These are phyloP conservation scores for Penicillium arizonense DNA, from an alignment of 495 filamentous ascomycete species.

Conservation along the genomic window DNA sequence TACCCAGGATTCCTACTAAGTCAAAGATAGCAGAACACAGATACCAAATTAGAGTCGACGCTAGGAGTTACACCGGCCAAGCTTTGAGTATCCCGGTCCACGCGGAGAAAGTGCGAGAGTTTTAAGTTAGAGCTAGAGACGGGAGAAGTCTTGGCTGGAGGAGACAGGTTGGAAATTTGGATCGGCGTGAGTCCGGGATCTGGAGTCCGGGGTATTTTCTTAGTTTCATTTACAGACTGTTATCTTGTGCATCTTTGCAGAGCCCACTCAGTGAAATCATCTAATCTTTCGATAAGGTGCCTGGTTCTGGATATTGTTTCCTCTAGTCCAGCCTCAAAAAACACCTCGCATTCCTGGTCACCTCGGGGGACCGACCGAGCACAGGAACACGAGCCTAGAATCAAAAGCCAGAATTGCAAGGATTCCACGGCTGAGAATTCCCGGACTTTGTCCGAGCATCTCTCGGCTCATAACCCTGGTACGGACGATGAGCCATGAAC, in stretches of 20 bases:
- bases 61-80: slow-evolving; percentile 4
- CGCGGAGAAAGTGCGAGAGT: slow-evolving; percentile 12
- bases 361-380: not conserved
- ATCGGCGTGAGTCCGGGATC: not conserved
- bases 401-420: not conserved
- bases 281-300: no score
- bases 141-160: not conserved
- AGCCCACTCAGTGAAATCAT: no score
- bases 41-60: no score
- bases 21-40: no score
- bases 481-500: not conserved
- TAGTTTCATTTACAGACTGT: no score
- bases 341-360: no score
- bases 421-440: slow-evolving; percentile 1
- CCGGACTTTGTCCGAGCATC: slow-evolving; percentile 3
- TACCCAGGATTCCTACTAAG: no score
- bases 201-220: not conserved
- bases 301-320: no score
- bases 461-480: no score
- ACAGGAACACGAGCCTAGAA: not conserved
- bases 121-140: not conserved
- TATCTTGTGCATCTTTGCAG: no score
- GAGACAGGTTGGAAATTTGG: no score
- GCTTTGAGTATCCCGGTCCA: not conserved
- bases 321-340: no score